These are phyloP conservation scores for Linderniella brevidens DNA, from an alignment of 257 asterid genomes.

Conservation along the genomic window DNA sequence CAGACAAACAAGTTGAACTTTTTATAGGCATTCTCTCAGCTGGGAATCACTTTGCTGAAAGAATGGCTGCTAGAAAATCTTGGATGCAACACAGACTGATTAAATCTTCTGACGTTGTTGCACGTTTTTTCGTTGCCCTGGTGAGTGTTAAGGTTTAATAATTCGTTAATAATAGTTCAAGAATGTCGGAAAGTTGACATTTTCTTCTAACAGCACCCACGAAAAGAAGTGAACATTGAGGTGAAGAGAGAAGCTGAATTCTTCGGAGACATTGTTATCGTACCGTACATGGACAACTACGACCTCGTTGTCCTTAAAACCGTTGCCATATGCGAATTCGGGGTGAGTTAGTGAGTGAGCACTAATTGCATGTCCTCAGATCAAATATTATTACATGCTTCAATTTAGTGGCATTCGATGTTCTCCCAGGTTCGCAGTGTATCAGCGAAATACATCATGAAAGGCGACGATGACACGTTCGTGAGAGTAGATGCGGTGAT, in stretches of 20 bases:
- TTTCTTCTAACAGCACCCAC: conserved; percentile 35
- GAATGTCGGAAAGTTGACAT: not conserved
- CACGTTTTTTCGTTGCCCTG: conserved; percentile 88
- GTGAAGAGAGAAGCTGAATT: conserved; percentile 79
- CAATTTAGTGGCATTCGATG: conserved; percentile 2
- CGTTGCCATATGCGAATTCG: conserved; percentile 82
- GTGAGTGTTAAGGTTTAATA: conserved; percentile 21
- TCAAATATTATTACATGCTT: not conserved
- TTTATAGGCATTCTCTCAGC: conserved; percentile 93
- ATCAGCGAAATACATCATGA: conserved; percentile 68
- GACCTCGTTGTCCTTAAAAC: conserved; percentile 94
- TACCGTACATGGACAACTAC: conserved; percentile 87
- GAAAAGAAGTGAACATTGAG: conserved; percentile 68
- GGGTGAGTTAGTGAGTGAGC: conserved; percentile 34
- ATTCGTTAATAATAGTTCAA: conserved; percentile 2
- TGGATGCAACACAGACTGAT: conserved; percentile 83
- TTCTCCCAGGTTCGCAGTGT: conserved; percentile 39
- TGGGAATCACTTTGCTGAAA: conserved; percentile 91
- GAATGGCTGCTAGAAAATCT: conserved; percentile 89
- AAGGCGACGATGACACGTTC: conserved; percentile 88
- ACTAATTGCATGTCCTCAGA: conserved; percentile 4
- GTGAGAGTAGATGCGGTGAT: conserved; percentile 75
- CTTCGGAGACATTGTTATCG: conserved; percentile 83
- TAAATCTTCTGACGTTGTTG: conserved; percentile 63
- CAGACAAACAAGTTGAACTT: conserved; percentile 39